These are phyloP conservation scores for Stipa capillata DNA, from an alignment of 176 grass and related monocot species.

Conservation along the genomic window DNA sequence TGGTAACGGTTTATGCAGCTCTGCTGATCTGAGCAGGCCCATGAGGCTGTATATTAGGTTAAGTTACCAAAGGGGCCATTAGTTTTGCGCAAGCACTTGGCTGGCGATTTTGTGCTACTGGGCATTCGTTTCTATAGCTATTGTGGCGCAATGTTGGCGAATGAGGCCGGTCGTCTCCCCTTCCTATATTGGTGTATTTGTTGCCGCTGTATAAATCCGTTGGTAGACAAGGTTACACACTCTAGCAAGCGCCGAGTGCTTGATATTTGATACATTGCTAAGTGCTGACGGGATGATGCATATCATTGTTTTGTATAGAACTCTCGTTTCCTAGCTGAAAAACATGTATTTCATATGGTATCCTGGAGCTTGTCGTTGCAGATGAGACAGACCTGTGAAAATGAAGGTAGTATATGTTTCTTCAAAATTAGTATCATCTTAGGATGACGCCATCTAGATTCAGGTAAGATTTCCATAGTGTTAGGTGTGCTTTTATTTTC, in stretches of 20 bases:
- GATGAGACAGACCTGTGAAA: background rate
- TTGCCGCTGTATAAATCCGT: background rate
- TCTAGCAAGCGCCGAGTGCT: background rate
- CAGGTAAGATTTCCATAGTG: background rate
- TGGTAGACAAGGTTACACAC: background rate
- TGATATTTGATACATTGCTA: background rate
- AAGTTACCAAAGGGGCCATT: background rate
- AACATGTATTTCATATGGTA: background rate
- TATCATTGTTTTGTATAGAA: background rate
- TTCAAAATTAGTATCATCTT: background rate
- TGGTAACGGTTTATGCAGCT: conserved; percentile 7
- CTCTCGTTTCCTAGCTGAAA: background rate
- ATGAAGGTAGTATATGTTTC: background rate
- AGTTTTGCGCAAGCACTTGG: background rate
- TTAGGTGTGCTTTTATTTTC: background rate
- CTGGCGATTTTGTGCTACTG: background rate
- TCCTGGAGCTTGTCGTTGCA: background rate
- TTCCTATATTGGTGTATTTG: background rate
- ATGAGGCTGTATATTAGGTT: background rate
- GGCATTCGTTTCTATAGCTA: background rate
- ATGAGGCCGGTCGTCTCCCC: too few species aligned
- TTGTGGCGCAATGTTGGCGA: too few species aligned
- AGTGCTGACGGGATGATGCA: background rate
- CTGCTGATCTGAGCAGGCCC: conserved; percentile 23
- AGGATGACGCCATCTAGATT: background rate